A percentile compares a stretch with the other conserved stretches of the same genome.
Conservation (phyloP, 2,329 filamentous ascomycete genomes). For the Aspergillus awamori region DNA sequence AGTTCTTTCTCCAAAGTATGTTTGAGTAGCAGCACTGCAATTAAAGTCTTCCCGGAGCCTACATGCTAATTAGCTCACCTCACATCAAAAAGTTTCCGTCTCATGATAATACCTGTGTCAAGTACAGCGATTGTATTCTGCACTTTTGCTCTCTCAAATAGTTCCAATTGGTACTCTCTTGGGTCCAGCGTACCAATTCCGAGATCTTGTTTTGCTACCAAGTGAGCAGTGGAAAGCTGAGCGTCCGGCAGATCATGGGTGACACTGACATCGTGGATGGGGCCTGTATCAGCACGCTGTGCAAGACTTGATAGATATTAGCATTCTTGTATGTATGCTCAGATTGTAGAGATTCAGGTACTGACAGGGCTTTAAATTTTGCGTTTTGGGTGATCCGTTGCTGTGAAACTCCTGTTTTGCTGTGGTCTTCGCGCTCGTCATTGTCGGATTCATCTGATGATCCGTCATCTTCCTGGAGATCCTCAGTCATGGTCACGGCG, state of each 20-base stretch:
- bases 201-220: conserved; percentile 57
- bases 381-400: conserved; percentile 56
- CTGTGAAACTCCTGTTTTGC: conserved; percentile 39
- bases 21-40: conserved; percentile 81
- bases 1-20: conserved; percentile 78
- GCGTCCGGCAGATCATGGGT: conserved; percentile 41
- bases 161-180: conserved; percentile 86
- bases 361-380: conserved; percentile 53
- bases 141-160: conserved; percentile 83
- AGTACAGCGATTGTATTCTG: conserved; percentile 91
- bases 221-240: conserved; percentile 56
- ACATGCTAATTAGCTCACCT: conserved; percentile 3
- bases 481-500: too few species aligned
- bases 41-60: conserved; percentile 95
- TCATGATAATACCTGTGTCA: conserved; percentile 67
- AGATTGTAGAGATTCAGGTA: conserved; percentile 3
- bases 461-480: conserved; percentile 12
- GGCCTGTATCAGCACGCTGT: conserved; percentile 47
- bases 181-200: conserved; percentile 71
- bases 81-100: too few species aligned
- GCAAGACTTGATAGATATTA: conserved; percentile 36
- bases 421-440: conserved; percentile 28
- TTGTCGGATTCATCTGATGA: conserved; percentile 34
- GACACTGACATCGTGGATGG: conserved; percentile 42
- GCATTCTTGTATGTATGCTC: neutral